These are phyloP conservation scores for Pestalotiopsis sp. DNA, from an alignment of 2,329 filamentous ascomycete species.

Conservation along the genomic window DNA sequence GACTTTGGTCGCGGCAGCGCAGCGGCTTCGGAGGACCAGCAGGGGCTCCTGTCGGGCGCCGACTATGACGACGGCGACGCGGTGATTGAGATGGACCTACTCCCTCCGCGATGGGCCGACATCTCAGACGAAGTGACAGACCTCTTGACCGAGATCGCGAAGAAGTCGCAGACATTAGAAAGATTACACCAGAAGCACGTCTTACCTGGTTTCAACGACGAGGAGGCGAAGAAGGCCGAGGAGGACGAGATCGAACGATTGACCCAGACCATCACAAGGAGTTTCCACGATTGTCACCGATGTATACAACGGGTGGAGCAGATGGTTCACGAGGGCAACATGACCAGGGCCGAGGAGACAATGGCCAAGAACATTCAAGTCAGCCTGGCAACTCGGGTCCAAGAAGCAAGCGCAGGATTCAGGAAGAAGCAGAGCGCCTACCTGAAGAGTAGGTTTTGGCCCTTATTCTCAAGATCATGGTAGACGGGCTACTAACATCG, in stretches of 20 bases:
- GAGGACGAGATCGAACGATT: slow-evolving; percentile 87
- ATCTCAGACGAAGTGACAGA: slow-evolving; percentile 92
- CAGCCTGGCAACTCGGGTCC: slow-evolving; percentile 81
- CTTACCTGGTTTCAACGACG: slow-evolving; percentile 93
- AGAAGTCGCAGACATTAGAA: slow-evolving; percentile 81
- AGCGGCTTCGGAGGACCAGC: slow-evolving; percentile 52
- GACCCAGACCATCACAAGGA: slow-evolving; percentile 85
- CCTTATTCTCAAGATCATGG: neutral
- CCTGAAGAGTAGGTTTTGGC: slow-evolving; percentile 71
- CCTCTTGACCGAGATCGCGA: slow-evolving; percentile 74
- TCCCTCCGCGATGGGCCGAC: slow-evolving; percentile 95
- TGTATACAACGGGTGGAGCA: slow-evolving; percentile 85
- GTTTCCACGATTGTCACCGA: slow-evolving; percentile 87
- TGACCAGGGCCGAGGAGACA: slow-evolving; percentile 82
- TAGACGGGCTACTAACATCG: neutral
- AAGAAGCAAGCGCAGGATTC: slow-evolving; percentile 89
- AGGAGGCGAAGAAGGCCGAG: slow-evolving; percentile 82
- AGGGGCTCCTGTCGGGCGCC: slow-evolving; percentile 80
- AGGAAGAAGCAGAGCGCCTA: slow-evolving; percentile 98
- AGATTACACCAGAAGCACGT: slow-evolving; percentile 97
- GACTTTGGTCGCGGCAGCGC: slow-evolving; percentile 55
- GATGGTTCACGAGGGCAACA: slow-evolving; percentile 80
- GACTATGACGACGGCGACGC: slow-evolving; percentile 89
- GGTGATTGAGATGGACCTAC: slow-evolving; percentile 96
- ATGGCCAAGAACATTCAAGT: slow-evolving; percentile 98